Base-by-base conservation (phyloP, 2,329 filamentous ascomycete genomes). In the Fusarium coffeatum region DNA sequence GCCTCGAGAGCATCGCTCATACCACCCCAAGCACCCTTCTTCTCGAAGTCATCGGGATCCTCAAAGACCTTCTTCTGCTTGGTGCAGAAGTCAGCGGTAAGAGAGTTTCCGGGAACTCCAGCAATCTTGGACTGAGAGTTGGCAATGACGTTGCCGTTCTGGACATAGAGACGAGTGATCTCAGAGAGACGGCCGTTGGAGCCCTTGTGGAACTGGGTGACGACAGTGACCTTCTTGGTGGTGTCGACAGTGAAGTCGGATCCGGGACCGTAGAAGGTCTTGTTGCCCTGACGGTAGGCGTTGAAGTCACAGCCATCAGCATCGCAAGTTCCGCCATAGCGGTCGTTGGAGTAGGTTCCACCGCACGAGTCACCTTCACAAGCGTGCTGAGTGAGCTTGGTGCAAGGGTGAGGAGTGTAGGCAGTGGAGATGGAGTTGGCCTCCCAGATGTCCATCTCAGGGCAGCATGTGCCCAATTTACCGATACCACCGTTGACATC, bases 241-340 rank as follows among this genome's bases (percentile, higher is more conserved):
- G 88, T 89, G 76, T 91, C 86, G 71, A 92, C 80, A 53, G 81
- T 89, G 76, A 82, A 83, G 68, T 83, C 83, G 1, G 84, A 79
- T 53, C 80, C 80, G n/a, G 70, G 74, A 55, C 89, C 90, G 81
- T 88, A 92, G 83, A 90, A 92, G 78, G 80, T 81, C 64, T 82
- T 82, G 80, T 89, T 85, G 66, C 90, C 90, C 83, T 88, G 83
- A 76, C 89, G 89, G 86, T 87, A 92, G 41, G 85, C 77, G 85
- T 91, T 91, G 85, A 90, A 91, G 78, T 91, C 90, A 74, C 90
- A 92, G 42, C 90, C 90, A 74, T 91, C 89, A 66, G 88, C 87
- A 77, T 92, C 90, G 78, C 90, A 92, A 61, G 86, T 80, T 55
- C 89, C 89, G 27, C 75, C 81, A 76, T 91, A 91, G 67, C 89